phyloP scores from a whole-genome alignment of 306 rosid species.

The Lathyrus sativus region DNA sequence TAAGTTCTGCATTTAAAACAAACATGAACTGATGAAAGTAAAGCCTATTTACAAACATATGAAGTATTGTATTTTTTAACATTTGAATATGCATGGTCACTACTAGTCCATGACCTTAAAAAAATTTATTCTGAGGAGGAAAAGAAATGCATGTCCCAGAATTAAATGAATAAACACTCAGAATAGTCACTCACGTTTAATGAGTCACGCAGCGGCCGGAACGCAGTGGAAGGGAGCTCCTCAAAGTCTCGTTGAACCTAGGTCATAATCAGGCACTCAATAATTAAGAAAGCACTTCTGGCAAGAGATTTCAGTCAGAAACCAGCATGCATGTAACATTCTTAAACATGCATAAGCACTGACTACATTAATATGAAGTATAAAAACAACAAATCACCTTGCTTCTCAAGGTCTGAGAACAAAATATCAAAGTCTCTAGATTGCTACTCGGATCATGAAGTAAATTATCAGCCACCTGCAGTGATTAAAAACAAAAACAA shows the following conservation, averaged over 20 bases:
- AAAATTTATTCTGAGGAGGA: neutral
- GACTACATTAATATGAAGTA: conserved; percentile 7
- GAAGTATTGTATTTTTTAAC: conserved; percentile 13
- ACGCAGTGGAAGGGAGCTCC: conserved; percentile 93
- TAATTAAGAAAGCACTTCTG: conserved; percentile 35
- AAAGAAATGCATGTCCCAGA: neutral
- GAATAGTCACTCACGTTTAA: conserved; percentile 81
- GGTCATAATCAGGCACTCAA: conserved; percentile 31
- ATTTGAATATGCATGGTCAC: conserved; percentile 1
- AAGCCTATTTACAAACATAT: conserved; percentile 28
- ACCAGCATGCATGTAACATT: conserved; percentile 26
- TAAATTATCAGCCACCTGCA: conserved; percentile 95
- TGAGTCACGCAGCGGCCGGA: conserved; percentile 90
- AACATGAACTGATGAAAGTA: conserved; percentile 23
- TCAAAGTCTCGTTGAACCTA: conserved; percentile 98
- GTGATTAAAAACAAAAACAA: conserved; percentile 6
- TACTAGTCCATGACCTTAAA: conserved; percentile 7
- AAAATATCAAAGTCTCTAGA: conserved; percentile 92
- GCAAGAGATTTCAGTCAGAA: conserved; percentile 7
- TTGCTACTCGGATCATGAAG: conserved; percentile 96
- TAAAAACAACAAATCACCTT: conserved; percentile 57
- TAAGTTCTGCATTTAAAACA: conserved; percentile 72
- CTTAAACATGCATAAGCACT: conserved; percentile 2
- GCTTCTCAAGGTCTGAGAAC: conserved; percentile 98
- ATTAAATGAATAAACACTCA: conserved; percentile 25